Evolutionary conservation across 139 green algal species (phyloP).

Genomic region (Micromonas pusilla): DNA sequence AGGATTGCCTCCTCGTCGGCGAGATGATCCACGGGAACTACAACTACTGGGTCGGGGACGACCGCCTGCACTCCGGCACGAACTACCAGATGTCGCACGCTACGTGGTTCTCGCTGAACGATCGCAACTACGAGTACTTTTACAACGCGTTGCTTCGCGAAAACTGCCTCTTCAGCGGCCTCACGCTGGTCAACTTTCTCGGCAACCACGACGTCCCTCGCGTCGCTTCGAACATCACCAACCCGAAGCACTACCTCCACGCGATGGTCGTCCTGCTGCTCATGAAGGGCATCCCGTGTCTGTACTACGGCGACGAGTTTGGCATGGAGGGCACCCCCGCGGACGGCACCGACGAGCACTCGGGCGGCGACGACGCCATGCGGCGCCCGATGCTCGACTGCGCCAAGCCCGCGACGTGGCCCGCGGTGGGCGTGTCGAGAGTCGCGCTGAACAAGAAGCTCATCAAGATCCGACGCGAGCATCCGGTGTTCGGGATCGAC

Average conservation of each 20-base stretch:
- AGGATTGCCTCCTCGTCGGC: conserved; percentile 21
- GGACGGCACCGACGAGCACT: conserved; percentile 9
- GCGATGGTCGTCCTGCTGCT: conserved; percentile 24
- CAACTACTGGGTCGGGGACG: conserved; percentile 20
- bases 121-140: conserved; percentile 36
- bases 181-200: conserved; percentile 33
- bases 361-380: conserved; percentile 11
- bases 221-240: conserved; percentile 22
- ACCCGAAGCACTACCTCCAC: conserved; percentile 20
- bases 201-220: conserved; percentile 40
- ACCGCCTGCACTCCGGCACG: conserved; percentile 27
- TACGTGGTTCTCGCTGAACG: conserved; percentile 34
- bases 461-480: not conserved
- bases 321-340: conserved; percentile 9
- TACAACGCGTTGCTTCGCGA: conserved; percentile 11
- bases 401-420: not conserved
- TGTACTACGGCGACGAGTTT: conserved; percentile 41
- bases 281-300: conserved; percentile 27
- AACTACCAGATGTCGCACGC: conserved; percentile 38
- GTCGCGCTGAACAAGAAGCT: conserved; percentile 3
- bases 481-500: not conserved
- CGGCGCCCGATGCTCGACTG: not conserved
- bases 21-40: conserved; percentile 38
- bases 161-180: not conserved
- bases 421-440: not conserved